Evolutionary conservation across 495 filamentous ascomycete species (phyloP).

Genomic region (Penicilliopsis zonata): DNA sequence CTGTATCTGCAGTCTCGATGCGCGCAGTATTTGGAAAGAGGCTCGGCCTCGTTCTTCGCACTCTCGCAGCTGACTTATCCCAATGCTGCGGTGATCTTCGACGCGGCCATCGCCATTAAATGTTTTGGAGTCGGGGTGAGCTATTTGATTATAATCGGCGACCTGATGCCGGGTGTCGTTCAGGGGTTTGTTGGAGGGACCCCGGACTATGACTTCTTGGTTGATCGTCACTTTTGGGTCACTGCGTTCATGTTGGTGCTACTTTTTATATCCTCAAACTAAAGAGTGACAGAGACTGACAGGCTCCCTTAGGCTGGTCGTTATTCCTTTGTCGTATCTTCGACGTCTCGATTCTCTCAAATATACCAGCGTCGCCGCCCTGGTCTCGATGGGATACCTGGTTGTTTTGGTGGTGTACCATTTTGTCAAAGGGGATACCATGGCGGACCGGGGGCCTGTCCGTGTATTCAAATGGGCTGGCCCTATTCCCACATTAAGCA

Average conservation of each 20-base stretch:
- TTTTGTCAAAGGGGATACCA: slow-evolving; percentile 67
- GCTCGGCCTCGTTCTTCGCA: slow-evolving; percentile 75
- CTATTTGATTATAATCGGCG: slow-evolving; percentile 97
- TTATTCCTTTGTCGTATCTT: slow-evolving; percentile 89
- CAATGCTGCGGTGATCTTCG: slow-evolving; percentile 90
- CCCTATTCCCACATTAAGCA: slow-evolving; percentile 63
- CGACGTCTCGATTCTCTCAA: slow-evolving; percentile 87
- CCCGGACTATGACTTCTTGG: slow-evolving; percentile 53
- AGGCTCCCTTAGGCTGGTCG: slow-evolving; percentile 52
- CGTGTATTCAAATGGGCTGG: slow-evolving; percentile 68
- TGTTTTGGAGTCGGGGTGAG: slow-evolving; percentile 95
- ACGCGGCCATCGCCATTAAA: slow-evolving; percentile 92
- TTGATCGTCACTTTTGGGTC: slow-evolving; percentile 92
- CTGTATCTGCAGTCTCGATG: slow-evolving; percentile 90
- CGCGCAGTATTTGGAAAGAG: slow-evolving; percentile 81
- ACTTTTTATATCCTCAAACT: background rate
- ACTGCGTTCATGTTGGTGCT: slow-evolving; percentile 83
- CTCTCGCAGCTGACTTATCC: slow-evolving; percentile 93
- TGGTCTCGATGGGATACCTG: slow-evolving; percentile 88
- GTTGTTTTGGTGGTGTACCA: slow-evolving; percentile 87
- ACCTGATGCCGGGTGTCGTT: slow-evolving; percentile 93
- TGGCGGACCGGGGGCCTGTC: slow-evolving; percentile 57
- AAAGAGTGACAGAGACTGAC: background rate
- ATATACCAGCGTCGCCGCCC: slow-evolving; percentile 87
- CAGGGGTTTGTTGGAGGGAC: slow-evolving; percentile 55